These are phyloP conservation scores for Globisporangium echinulatum DNA, from an alignment of 352 stramenopile genomes.

Conservation along the genomic window DNA sequence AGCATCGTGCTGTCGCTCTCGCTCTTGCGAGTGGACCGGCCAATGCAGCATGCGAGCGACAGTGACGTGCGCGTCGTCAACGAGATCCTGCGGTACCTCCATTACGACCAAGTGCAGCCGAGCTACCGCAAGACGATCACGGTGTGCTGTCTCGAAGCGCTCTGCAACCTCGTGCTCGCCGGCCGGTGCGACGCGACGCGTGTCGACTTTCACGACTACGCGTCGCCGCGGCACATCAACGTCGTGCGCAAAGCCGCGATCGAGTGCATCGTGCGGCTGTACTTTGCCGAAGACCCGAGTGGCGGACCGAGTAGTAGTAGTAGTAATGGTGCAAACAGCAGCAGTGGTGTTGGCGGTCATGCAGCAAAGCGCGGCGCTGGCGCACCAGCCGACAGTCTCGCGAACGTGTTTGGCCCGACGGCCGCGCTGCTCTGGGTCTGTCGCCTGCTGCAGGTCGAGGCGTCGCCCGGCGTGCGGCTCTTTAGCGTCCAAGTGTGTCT, in stretches of 20 bases:
- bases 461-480: constrained; percentile 64
- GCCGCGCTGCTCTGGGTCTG: constrained; percentile 68
- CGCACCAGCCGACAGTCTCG: constrained; percentile 20
- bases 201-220: constrained; percentile 68
- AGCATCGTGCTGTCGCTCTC: constrained; percentile 72
- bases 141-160: constrained; percentile 70
- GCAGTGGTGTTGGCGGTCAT: not conserved
- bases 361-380: constrained; percentile 10
- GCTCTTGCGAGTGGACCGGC: constrained; percentile 53
- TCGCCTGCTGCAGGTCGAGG: constrained; percentile 50
- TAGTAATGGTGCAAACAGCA: constrained; percentile 5
- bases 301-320: constrained; percentile 9
- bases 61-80: constrained; percentile 43
- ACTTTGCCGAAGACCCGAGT: constrained; percentile 73
- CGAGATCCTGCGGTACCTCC: constrained; percentile 72
- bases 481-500: constrained; percentile 76
- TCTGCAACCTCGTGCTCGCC: constrained; percentile 73
- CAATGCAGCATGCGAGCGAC: constrained; percentile 28
- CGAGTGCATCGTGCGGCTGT: constrained; percentile 77
- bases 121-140: constrained; percentile 81
- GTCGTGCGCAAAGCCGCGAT: constrained; percentile 79
- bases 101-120: constrained; percentile 82
- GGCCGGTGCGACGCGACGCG: constrained; percentile 61
- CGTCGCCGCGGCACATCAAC: constrained; percentile 62
- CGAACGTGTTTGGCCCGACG: constrained; percentile 56